Conservation (phyloP, 345 rosid genomes). For the Kandelia obovata region DNA sequence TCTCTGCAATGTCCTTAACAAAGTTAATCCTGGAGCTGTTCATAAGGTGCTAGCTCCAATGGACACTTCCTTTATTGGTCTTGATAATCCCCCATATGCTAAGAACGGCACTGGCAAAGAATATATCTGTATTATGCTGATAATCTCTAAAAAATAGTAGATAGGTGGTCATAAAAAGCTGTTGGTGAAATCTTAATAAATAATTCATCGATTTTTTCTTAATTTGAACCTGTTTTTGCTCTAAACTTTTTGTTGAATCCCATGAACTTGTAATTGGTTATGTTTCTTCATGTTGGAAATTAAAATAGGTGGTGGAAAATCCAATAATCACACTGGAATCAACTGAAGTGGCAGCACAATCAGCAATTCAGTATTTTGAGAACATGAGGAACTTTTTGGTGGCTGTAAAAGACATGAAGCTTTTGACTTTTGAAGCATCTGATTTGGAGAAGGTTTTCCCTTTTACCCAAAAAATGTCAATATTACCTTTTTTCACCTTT, state of each 20-base stretch:
- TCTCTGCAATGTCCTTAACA: slow-evolving; percentile 94
- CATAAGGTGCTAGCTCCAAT: slow-evolving; percentile 53
- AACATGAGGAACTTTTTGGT: slow-evolving; percentile 95
- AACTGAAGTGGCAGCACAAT: slow-evolving; percentile 91
- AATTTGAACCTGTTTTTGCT: too few species aligned
- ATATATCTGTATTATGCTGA: too few species aligned
- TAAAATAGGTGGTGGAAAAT: slow-evolving; percentile 69
- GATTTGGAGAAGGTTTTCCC: slow-evolving; percentile 76
- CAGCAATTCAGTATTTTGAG: slow-evolving; percentile 95
- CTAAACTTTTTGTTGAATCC: too few species aligned
- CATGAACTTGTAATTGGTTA: not conserved
- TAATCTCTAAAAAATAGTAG: too few species aligned
- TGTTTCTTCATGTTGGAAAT: not conserved
- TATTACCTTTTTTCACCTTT: not conserved
- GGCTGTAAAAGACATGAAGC: slow-evolving; percentile 92
- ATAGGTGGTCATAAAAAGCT: too few species aligned
- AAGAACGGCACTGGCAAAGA: too few species aligned
- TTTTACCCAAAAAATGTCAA: not conserved
- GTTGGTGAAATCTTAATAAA: not conserved
- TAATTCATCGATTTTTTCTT: too few species aligned
- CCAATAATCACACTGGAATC: slow-evolving; percentile 66
- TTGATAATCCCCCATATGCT: not conserved
- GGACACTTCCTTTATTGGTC: not conserved
- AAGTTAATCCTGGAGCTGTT: slow-evolving; percentile 93
- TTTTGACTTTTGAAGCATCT: slow-evolving; percentile 91